Base-by-base conservation (phyloP, 1,139 yeast genomes). In the Debaryomyces udenii region DNA sequence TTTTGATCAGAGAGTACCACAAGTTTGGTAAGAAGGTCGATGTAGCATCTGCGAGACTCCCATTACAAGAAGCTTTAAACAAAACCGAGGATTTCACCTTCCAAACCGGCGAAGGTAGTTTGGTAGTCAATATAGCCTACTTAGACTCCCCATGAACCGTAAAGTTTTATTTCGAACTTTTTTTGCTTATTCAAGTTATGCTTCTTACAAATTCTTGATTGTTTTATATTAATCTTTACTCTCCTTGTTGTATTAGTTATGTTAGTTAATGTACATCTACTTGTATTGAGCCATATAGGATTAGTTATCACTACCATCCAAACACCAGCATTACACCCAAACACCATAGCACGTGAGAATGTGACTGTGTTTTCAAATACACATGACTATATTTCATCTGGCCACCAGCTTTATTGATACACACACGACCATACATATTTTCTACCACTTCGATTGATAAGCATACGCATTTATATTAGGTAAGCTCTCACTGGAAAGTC, bases 1-100 rank as follows among this genome's bases (percentile, higher is more conserved):
- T 91, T 54, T 69, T 71, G 30, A 77, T 87, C 11, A 72, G 79
- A 38, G 83, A 84, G 38, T 86, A 81, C 57, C 95, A 86, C 60
- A 76, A 81, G 3, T 76, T 91, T 52, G 93, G 96, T 32, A 82
- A 86, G 55, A 83, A 79, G 48, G 71, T 72, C 33, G 86, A 80
- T 40, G 48, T 89, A 37, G 96, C 87, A 11, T 74, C 72, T 39
- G 81, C 80, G 4, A 59, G 62, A 16, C 49, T 81, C 31, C 53
- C 55, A 10, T 63, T 80, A 47, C 43, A 56, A n/a, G 76, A 74
- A 14, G 69, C 53, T 27, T 44, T 61, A 37, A 64, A 65, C 51
- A 68, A 68, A 23, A 53, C 56, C 30, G 68, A 66, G 15, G 61
- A 62, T 31, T 41, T 68, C 24, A 45, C 51, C 3, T 51, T 71